Evolutionary conservation across 2,329 filamentous ascomycete species (phyloP).

Genomic region (Samsoniella hepiali): DNA sequence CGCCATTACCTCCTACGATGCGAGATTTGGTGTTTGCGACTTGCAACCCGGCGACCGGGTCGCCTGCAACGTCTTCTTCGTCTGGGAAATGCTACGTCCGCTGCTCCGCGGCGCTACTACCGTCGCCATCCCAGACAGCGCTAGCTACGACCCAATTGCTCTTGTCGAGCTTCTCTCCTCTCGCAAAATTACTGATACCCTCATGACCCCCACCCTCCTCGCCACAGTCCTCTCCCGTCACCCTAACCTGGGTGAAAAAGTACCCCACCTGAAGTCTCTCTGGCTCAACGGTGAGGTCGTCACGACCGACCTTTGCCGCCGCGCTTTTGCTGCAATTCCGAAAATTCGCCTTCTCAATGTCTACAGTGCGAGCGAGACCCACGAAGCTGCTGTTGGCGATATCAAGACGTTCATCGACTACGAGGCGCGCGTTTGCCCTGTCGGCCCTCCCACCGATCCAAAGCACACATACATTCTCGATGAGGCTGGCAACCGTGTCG

Average conservation of each 20-base stretch:
- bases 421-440: slow-evolving; percentile 66
- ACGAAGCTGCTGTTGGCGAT: slow-evolving; percentile 75
- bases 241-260: slow-evolving; percentile 57
- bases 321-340: slow-evolving; percentile 65
- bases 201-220: slow-evolving; percentile 79
- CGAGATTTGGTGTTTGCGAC: slow-evolving; percentile 69
- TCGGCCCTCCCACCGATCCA: slow-evolving; percentile 66
- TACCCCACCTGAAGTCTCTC: slow-evolving; percentile 65
- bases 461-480: slow-evolving; percentile 70
- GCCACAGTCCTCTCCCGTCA: slow-evolving; percentile 71
- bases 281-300: slow-evolving; percentile 85
- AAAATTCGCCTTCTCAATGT: slow-evolving; percentile 70
- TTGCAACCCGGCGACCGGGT: slow-evolving; percentile 70
- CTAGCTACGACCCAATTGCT: slow-evolving; percentile 72
- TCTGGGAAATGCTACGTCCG: slow-evolving; percentile 80
- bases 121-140: slow-evolving; percentile 70
- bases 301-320: slow-evolving; percentile 69
- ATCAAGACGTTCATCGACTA: slow-evolving; percentile 64
- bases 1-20: slow-evolving; percentile 68
- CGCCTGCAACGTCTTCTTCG: slow-evolving; percentile 85
- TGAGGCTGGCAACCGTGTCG: slow-evolving; percentile 62
- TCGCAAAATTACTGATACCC: slow-evolving; percentile 70
- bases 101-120: slow-evolving; percentile 73
- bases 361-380: slow-evolving; percentile 80
- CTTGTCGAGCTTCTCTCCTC: slow-evolving; percentile 67